A percentile compares a stretch with the other conserved stretches of the same genome.
Conservation (phyloP, 1,139 yeast genomes). For the Taphrina deformans region DNA sequence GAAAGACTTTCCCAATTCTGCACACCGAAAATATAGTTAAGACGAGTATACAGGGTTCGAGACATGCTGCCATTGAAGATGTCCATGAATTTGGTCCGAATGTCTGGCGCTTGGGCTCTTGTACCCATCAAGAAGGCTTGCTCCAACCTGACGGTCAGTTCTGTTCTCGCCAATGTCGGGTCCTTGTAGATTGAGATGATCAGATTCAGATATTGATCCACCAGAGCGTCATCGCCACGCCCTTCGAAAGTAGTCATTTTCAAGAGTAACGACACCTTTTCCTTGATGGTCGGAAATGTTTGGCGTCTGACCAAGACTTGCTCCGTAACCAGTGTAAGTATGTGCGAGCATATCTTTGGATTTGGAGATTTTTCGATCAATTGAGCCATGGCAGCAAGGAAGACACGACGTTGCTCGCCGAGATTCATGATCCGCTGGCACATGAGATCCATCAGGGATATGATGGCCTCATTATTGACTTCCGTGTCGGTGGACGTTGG, state of each 20-base stretch:
- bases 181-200: constrained; percentile 87
- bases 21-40: constrained; percentile 81
- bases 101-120: constrained; percentile 70
- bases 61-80: constrained; percentile 81
- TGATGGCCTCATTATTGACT: constrained; percentile 42
- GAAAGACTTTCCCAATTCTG: constrained; percentile 97
- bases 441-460: constrained; percentile 72
- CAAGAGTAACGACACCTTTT: constrained; percentile 88
- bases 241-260: constrained; percentile 93
- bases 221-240: constrained; percentile 77
- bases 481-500: constrained; percentile 33
- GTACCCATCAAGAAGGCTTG: constrained; percentile 97
- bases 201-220: constrained; percentile 79
- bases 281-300: constrained; percentile 90
- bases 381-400: constrained; percentile 81
- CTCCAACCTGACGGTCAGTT: constrained; percentile 91
- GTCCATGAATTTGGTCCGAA: constrained; percentile 75
- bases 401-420: constrained; percentile 91
- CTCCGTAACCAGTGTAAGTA: constrained; percentile 72
- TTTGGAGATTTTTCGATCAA: constrained; percentile 86
- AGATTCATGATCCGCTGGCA: constrained; percentile 77
- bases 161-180: constrained; percentile 75
- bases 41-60: constrained; percentile 70
- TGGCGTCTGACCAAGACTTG: constrained; percentile 89
- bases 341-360: constrained; percentile 68